phyloP scores from a whole-genome alignment of 148 eudicot species.

The Dysphania ambrosioides region DNA sequence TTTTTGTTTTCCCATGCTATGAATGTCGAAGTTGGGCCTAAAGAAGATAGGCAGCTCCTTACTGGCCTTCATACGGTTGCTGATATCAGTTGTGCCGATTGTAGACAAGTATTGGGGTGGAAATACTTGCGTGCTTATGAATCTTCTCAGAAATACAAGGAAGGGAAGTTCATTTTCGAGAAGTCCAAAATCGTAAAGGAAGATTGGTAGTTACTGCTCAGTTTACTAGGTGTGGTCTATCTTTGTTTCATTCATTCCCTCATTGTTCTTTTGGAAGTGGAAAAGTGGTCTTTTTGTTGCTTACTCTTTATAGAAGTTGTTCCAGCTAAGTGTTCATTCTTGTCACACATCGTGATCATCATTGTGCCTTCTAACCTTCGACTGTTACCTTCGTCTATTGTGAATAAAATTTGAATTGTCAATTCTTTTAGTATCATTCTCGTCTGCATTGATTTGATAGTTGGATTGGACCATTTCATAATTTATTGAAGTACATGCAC shows the following conservation, averaged over 20 bases:
- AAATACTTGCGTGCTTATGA: constrained; percentile 55
- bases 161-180: constrained; percentile 54
- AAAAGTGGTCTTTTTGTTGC: constrained; percentile 8
- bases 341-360: neutral
- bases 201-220: constrained; percentile 37
- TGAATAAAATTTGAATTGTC: constrained; percentile 19
- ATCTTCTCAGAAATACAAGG: constrained; percentile 50
- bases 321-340: constrained; percentile 19
- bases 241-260: constrained; percentile 13
- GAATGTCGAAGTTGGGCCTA: constrained; percentile 45
- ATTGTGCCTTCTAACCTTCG: neutral
- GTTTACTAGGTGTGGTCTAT: neutral
- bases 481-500: no score
- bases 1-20: constrained; percentile 54
- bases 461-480: neutral
- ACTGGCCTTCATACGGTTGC: constrained; percentile 62
- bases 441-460: neutral
- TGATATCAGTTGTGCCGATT: constrained; percentile 48
- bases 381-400: constrained; percentile 3
- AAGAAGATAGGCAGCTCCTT: constrained; percentile 48
- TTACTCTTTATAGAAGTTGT: constrained; percentile 25
- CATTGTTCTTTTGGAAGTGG: constrained; percentile 12
- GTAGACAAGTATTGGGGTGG: constrained; percentile 51
- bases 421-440: neutral
- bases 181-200: constrained; percentile 58